Conservation (phyloP, 2,329 filamentous ascomycete genomes). For the Aspergillus hiratsukae region DNA sequence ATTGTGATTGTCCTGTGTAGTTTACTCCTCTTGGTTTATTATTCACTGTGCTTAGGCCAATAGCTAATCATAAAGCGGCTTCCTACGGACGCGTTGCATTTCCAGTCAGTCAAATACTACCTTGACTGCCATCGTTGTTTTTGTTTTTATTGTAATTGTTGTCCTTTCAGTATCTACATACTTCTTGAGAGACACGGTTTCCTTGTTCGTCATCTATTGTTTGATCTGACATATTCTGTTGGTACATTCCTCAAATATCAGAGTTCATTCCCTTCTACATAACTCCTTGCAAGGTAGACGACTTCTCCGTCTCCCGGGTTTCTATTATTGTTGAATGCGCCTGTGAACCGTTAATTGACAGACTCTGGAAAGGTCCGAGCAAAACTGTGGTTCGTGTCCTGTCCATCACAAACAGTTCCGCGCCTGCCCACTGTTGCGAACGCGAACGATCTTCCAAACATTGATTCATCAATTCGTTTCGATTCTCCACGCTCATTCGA, state of each 20-base stretch:
- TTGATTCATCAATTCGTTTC: conserved; percentile 9
- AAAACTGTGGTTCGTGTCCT: conserved; percentile 3
- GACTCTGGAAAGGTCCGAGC: neutral
- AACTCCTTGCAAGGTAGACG: neutral
- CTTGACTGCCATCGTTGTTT: neutral
- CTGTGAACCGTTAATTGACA: neutral
- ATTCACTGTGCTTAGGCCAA: neutral
- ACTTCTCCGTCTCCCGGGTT: neutral
- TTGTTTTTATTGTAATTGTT: neutral
- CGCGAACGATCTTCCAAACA: conserved; percentile 4
- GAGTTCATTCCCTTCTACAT: neutral
- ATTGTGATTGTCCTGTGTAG: neutral
- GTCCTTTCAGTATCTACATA: neutral
- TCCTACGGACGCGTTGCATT: neutral
- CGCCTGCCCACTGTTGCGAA: conserved; percentile 5
- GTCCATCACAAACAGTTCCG: neutral
- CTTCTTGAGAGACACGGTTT: neutral
- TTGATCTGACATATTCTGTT: neutral
- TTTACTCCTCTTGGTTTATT: no score
- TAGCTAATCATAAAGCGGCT: neutral
- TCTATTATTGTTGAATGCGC: neutral
- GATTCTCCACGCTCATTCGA: conserved; percentile 8
- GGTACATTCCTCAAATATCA: neutral
- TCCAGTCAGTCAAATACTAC: neutral
- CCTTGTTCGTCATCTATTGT: neutral